Conservation (phyloP, 305 asterid species). For the Salvia sclarea region DNA sequence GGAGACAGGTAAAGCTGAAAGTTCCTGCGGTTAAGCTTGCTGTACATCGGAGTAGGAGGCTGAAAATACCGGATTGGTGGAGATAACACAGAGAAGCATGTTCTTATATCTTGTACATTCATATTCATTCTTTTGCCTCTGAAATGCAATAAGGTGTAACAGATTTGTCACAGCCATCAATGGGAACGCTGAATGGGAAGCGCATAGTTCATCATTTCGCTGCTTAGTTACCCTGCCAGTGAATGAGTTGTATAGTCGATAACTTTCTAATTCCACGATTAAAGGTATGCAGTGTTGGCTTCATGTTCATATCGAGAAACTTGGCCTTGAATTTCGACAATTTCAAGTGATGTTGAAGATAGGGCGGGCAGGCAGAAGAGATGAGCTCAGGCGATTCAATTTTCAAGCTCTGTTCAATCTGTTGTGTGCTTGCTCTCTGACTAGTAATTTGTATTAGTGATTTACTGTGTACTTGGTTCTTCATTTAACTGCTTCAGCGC, state of each 20-base stretch:
- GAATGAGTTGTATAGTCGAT: conserved; percentile 20
- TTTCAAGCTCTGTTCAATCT: too few relatives aligned
- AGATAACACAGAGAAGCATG: conserved; percentile 35
- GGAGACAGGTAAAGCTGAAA: conserved; percentile 82
- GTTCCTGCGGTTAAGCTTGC: conserved; percentile 68
- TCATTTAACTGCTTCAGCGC: too few relatives aligned
- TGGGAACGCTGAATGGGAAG: background rate
- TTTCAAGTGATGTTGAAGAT: background rate
- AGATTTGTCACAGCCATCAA: background rate
- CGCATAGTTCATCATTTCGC: background rate
- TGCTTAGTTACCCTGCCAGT: background rate
- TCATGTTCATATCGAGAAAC: background rate
- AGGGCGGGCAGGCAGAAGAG: background rate
- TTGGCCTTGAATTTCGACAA: background rate
- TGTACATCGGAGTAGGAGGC: conserved; percentile 66
- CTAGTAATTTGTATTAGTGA: too few relatives aligned
- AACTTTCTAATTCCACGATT: background rate
- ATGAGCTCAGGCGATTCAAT: background rate
- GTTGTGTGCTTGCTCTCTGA: too few relatives aligned
- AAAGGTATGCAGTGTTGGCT: background rate
- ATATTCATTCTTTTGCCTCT: conserved; percentile 23
- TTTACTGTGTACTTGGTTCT: too few relatives aligned
- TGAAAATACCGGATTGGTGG: conserved; percentile 93
- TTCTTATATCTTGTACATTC: conserved; percentile 29
- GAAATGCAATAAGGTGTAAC: conserved; percentile 15